These are phyloP conservation scores for Pisolithus microcarpus DNA, from an alignment of 768 basidiomycete genomes.

Conservation along the genomic window DNA sequence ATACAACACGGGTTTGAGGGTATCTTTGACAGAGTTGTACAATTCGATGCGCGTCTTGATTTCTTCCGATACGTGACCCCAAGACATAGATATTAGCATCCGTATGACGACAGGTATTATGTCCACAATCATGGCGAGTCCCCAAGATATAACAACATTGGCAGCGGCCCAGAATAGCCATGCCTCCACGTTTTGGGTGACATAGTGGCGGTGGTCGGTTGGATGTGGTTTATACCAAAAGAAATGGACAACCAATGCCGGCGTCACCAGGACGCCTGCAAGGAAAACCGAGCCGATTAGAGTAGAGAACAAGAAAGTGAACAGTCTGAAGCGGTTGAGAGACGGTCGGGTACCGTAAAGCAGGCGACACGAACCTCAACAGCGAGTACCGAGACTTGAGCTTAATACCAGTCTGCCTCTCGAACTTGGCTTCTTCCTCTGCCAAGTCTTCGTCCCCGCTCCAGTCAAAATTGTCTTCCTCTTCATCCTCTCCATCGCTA, in stretches of 20 bases:
- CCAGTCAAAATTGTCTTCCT: slow-evolving; percentile 63
- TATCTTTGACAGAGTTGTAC: slow-evolving; percentile 64
- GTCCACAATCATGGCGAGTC: slow-evolving; percentile 65
- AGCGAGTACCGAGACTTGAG: slow-evolving; percentile 40
- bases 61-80: slow-evolving; percentile 71
- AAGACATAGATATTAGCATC: slow-evolving; percentile 47
- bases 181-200: slow-evolving; percentile 61
- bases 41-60: slow-evolving; percentile 62
- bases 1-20: slow-evolving; percentile 65
- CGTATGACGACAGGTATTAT: slow-evolving; percentile 52
- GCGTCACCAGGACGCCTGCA: slow-evolving; percentile 52
- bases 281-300: slow-evolving; percentile 66
- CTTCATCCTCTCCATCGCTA: slow-evolving; percentile 55
- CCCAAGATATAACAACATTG: slow-evolving; percentile 75
- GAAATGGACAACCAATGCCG: slow-evolving; percentile 59
- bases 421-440: slow-evolving; percentile 62
- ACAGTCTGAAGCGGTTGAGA: slow-evolving; percentile 33
- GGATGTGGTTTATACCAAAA: slow-evolving; percentile 62
- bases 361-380: slow-evolving; percentile 39
- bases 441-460: slow-evolving; percentile 70
- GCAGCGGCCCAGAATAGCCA: slow-evolving; percentile 82
- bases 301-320: slow-evolving; percentile 61
- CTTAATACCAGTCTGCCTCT: slow-evolving; percentile 48
- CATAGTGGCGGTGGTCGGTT: slow-evolving; percentile 47
- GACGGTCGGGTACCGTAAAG: not conserved